Evolutionary conservation across 441 rosid genomes (phyloP), one percentile per base, ranked within the genome.

Genomic region (Mallotus japonicus): DNA sequence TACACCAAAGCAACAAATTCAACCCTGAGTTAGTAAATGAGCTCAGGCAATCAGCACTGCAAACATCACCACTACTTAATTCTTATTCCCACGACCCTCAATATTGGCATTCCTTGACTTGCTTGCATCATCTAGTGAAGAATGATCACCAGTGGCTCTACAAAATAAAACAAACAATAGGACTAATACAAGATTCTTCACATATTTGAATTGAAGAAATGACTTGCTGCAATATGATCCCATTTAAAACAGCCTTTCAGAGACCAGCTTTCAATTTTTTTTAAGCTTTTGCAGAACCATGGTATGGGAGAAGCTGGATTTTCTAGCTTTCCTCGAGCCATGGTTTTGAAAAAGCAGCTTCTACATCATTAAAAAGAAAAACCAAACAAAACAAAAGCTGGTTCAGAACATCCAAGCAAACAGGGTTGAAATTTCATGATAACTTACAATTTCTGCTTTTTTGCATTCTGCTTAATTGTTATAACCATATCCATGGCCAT

Each of bases 401-500:
- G 6, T 37, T 4, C 40, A 6, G 40, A 37, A 37, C 5, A 37
- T 37, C 40, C 6, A 37, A 3, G 40, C 6, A 4, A 37, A 37
- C 5, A 37, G 6, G 40, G 40, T 37, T 14, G 8, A 28, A 65
- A 58, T 60, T 15, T 11, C 17, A 46, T 70, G n/a, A 63, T 44
- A 61, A 77, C 87, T 75, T 75, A 92, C 97, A 71, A 47, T 81
- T 84, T 92, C 76, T 81, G 95, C 72, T 89, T 89, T 88, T 86
- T 89, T 24, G 90, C 93, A 82, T 88, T 88, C 71, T 83, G 87
- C 78, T 88, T 87, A 75, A 89, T 88, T 56, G 72, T 82, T 49
- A 73, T 47, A 71, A 88, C 95, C 83, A 88, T 80, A 77, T 89
- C 96, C 90, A 88, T 82, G 50, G 93, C 86, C 81, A 77, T 81